These are phyloP conservation scores for Martiniozyma abietophila DNA, from an alignment of 805 yeast genomes.

Conservation along the genomic window DNA sequence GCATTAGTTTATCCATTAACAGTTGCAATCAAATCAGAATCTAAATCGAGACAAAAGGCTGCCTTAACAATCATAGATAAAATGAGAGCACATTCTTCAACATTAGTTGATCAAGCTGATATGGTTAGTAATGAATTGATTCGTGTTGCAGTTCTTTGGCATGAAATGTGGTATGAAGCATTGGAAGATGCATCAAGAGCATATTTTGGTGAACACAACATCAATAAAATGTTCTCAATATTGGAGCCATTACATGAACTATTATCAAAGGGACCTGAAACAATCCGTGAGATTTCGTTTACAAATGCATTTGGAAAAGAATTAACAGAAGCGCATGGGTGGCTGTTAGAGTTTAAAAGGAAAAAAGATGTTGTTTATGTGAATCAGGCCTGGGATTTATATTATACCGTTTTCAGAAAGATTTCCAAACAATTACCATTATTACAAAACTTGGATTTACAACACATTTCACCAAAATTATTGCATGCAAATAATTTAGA, in stretches of 20 bases:
- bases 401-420: constrained; percentile 86
- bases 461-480: constrained; percentile 87
- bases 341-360: constrained; percentile 79
- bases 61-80: constrained; percentile 87
- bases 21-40: constrained; percentile 92
- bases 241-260: constrained; percentile 82
- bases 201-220: constrained; percentile 89
- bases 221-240: constrained; percentile 88
- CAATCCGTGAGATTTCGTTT: constrained; percentile 87
- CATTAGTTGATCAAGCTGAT: constrained; percentile 84
- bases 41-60: constrained; percentile 80
- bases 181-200: constrained; percentile 92
- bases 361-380: constrained; percentile 80
- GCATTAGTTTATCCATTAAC: constrained; percentile 92
- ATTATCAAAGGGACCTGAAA: constrained; percentile 82
- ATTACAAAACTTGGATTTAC: constrained; percentile 75
- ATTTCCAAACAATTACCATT: constrained; percentile 86
- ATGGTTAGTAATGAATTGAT: constrained; percentile 89
- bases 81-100: constrained; percentile 81
- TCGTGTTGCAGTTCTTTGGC: constrained; percentile 94
- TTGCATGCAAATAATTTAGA: constrained; percentile 71
- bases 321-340: constrained; percentile 82
- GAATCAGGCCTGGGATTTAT: constrained; percentile 97
- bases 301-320: constrained; percentile 92
- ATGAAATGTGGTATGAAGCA: constrained; percentile 97